Evolutionary conservation across 2,329 filamentous ascomycete genomes (phyloP), one percentile per base, ranked within the genome.

Genomic region (Claviceps cyperi): DNA sequence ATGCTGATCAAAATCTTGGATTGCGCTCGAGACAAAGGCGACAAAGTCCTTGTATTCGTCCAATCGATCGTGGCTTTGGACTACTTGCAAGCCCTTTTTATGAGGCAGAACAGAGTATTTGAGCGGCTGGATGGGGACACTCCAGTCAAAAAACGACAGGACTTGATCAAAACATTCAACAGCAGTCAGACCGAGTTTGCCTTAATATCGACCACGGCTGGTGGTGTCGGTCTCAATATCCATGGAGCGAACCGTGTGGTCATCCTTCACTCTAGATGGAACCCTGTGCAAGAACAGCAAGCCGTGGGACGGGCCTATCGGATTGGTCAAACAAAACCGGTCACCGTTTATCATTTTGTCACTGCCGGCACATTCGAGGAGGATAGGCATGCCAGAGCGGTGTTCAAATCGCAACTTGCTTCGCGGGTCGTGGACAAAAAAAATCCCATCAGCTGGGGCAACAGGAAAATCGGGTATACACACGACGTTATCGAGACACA

Each of bases 251-350:
- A 89, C 61, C 79, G 90, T 19, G 86, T 95, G 1, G 76, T 96
- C 19, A 83, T 96, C 19, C 84, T 94, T 50, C 90, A 96, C 62
- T 87, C 84, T 59, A 73, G 75, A 53, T 95, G 82, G 67, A 92
- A 90, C 55, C 90, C 90, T 0, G 76, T 81, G 5, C 74, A 82
- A 60, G 90, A 95, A 63, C 83, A 89, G 58, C 90, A 96, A 65
- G 90, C 90, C 1, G 79, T 95, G 47, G 90, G 88, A 2, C 77
- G 90, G 49, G 84, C 86, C 0, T 95, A 92, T 64, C 85, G 90
- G 1, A 77, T 96, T 36, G 88, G 89, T 0, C 90, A 96, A 64
- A 70, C 68, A 38, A 92, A 90, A 58, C 73, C 77, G 0, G 89
- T 94, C 1, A 90, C 78, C 60, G 88, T 96, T 1, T 96, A 96